Percentiles rank a stretch among this genome's conserved stretches.
Evolutionary conservation across 495 filamentous ascomycete species (phyloP).

Genomic region (Xylaria longipes): DNA sequence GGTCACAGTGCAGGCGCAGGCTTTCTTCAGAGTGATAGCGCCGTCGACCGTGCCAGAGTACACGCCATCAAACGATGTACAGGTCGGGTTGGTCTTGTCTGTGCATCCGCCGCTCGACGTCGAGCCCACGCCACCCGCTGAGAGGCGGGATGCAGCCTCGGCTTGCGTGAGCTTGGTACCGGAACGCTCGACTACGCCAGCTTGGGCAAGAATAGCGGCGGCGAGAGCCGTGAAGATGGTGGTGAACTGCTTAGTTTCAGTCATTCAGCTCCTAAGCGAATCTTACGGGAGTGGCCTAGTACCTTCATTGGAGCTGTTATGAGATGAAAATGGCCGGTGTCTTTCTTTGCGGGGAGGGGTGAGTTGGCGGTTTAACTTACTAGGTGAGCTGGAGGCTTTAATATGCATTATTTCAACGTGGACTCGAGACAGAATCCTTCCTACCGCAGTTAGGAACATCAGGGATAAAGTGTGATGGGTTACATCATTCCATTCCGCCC

Average conservation of each 20-base stretch:
- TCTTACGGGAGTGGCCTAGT: not conserved
- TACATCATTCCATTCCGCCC: not conserved
- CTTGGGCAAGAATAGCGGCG: conserved; percentile 17
- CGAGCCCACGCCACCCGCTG: conserved; percentile 23
- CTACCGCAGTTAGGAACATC: not conserved
- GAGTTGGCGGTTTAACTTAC: not conserved
- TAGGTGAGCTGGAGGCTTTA: not conserved
- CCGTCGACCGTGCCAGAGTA: conserved; percentile 26
- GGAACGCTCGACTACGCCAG: conserved; percentile 16
- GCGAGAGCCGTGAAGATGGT: conserved; percentile 11
- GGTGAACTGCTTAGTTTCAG: conserved; percentile 4
- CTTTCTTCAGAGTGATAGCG: conserved; percentile 28
- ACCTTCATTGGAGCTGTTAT: conserved; percentile 14
- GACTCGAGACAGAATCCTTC: not conserved
- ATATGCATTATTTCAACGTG: not conserved
- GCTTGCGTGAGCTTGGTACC: conserved; percentile 31
- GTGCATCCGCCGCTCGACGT: conserved; percentile 28
- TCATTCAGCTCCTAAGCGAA: not conserved
- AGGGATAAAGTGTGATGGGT: not conserved
- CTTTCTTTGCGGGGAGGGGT: not conserved
- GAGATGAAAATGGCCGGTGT: not conserved
- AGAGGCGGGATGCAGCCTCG: conserved; percentile 22
- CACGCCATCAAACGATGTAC: conserved; percentile 30
- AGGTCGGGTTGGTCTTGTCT: conserved; percentile 24
- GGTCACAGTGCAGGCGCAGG: conserved; percentile 28